Percentiles rank a stretch among this genome's conserved stretches.
Conservation (phyloP, 2,329 filamentous ascomycete genomes). For the Teratosphaeria epicoccoides region DNA sequence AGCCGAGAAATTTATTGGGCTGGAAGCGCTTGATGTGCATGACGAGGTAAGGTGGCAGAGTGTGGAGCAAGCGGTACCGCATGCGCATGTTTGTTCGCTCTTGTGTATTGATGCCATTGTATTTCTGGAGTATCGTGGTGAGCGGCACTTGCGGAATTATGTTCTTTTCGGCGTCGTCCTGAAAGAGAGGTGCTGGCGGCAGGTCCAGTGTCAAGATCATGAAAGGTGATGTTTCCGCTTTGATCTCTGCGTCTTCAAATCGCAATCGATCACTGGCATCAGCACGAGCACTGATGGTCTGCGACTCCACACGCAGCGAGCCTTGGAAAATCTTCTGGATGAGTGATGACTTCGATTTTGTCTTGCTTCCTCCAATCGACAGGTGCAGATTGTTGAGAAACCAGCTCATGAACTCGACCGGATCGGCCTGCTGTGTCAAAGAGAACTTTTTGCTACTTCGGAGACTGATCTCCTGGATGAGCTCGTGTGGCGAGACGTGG, state of each 20-base stretch:
- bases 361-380: constrained; percentile 78
- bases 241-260: constrained; percentile 85
- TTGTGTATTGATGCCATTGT: constrained; percentile 78
- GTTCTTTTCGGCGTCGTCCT: constrained; percentile 86
- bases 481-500: constrained; percentile 93
- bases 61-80: constrained; percentile 80
- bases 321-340: constrained; percentile 92
- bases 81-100: constrained; percentile 82
- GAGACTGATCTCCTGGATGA: constrained; percentile 87
- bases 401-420: constrained; percentile 94
- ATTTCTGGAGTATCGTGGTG: constrained; percentile 74
- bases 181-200: constrained; percentile 84
- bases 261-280: constrained; percentile 78
- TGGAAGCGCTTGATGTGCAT: constrained; percentile 97
- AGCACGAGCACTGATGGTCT: constrained; percentile 51
- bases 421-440: constrained; percentile 81
- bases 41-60: constrained; percentile 78
- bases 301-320: constrained; percentile 49
- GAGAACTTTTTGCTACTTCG: constrained; percentile 88
- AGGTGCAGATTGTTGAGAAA: constrained; percentile 94
- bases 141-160: constrained; percentile 92
- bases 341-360: constrained; percentile 73
- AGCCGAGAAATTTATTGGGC: constrained; percentile 89
- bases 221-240: constrained; percentile 67
- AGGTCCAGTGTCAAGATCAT: constrained; percentile 89